Evolutionary conservation across 805 yeast genomes (phyloP).

Genomic region (Priceomyces haplophilus): DNA sequence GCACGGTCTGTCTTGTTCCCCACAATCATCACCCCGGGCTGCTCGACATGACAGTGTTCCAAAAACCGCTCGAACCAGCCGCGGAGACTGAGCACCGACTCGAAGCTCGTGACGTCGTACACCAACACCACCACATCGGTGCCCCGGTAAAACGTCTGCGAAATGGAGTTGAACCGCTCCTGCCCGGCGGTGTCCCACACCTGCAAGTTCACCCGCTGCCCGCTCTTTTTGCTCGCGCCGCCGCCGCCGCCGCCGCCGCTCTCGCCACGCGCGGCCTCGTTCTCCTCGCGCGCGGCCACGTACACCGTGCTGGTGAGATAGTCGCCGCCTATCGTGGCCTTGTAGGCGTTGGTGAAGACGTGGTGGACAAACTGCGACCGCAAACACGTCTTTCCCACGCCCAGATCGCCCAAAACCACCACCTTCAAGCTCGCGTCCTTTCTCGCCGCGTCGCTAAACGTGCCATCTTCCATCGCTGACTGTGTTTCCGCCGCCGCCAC

Average conservation of each 20-base stretch:
- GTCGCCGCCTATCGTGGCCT: conserved; percentile 61
- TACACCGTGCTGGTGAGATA: conserved; percentile 44
- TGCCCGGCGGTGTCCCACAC: conserved; percentile 55
- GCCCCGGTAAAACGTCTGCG: conserved; percentile 57
- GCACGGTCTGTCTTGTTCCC: conserved; percentile 50
- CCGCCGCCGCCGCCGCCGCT: conserved; percentile 1
- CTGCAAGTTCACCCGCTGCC: conserved; percentile 42
- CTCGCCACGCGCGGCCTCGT: neutral
- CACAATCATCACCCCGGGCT: conserved; percentile 49
- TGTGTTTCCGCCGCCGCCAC: neutral
- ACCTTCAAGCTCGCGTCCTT: conserved; percentile 38
- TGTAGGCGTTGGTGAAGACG: conserved; percentile 52
- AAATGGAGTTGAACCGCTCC: conserved; percentile 46
- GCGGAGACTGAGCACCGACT: conserved; percentile 44
- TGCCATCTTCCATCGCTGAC: neutral
- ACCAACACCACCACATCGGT: conserved; percentile 54
- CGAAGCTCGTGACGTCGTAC: conserved; percentile 53
- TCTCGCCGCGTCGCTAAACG: neutral
- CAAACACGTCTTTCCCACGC: conserved; percentile 59
- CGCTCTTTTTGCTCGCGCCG: neutral
- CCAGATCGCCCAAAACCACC: conserved; percentile 55
- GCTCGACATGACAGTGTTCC: conserved; percentile 45
- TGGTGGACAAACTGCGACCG: conserved; percentile 55
- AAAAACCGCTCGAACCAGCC: conserved; percentile 50
- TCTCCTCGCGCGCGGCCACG: conserved; percentile 7